Evolutionary conservation across 768 basidiomycete species (phyloP).

Genomic region (Krasilnikovozyma curviuscula): DNA sequence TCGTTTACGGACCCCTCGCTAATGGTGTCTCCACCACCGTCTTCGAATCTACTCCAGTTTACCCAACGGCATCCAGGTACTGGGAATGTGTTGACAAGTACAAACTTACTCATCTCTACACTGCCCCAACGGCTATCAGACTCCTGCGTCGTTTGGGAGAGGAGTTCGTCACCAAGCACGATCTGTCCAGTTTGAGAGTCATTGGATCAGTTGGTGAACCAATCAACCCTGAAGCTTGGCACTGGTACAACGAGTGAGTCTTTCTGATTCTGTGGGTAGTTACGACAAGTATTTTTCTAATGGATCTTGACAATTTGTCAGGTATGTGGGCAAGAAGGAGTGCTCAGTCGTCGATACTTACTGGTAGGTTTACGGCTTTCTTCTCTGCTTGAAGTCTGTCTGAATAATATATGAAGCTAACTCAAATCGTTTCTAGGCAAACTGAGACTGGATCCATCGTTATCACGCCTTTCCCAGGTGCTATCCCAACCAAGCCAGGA

Average conservation of each 20-base stretch:
- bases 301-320: too few relatives aligned
- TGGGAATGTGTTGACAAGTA: constrained; percentile 90
- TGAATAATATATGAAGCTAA: constrained; percentile 11
- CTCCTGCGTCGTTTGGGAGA: constrained; percentile 68
- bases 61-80: constrained; percentile 88
- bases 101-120: constrained; percentile 90
- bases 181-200: constrained; percentile 63
- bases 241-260: constrained; percentile 37
- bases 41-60: constrained; percentile 92
- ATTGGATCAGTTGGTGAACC: constrained; percentile 92
- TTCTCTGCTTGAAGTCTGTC: constrained; percentile 5
- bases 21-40: constrained; percentile 37
- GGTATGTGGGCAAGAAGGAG: constrained; percentile 63
- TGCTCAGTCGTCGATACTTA: constrained; percentile 89
- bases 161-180: constrained; percentile 63
- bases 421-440: constrained; percentile 40
- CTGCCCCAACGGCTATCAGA: constrained; percentile 43
- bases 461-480: constrained; percentile 87
- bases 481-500: constrained; percentile 87
- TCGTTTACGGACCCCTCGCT: constrained; percentile 80
- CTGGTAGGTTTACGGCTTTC: constrained; percentile 34
- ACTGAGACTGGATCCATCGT: constrained; percentile 95
- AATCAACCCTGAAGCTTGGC: constrained; percentile 97
- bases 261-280: neutral
- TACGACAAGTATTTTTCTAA: neutral